Conservation (phyloP, 2,329 filamentous ascomycete genomes). For the Epicoccum nigrum region DNA sequence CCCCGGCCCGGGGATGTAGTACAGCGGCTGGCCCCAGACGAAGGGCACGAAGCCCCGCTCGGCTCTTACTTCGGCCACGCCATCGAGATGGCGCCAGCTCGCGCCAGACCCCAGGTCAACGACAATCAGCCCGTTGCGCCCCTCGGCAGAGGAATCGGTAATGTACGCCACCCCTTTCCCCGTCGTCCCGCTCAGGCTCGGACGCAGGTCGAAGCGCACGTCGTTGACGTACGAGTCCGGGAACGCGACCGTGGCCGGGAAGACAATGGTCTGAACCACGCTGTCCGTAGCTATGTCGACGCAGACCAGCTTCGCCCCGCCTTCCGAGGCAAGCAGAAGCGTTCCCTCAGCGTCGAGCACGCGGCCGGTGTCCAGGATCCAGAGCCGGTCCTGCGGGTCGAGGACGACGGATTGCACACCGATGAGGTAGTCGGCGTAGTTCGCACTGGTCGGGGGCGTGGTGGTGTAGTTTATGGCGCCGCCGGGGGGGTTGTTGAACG, state of each 20-base stretch:
- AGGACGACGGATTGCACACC: conserved; percentile 61
- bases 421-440: conserved; percentile 58
- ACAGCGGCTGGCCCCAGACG: conserved; percentile 57
- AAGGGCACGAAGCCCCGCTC: conserved; percentile 56
- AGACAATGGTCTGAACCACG: conserved; percentile 59
- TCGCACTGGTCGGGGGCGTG: conserved; percentile 52
- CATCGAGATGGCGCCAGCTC: conserved; percentile 58
- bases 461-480: conserved; percentile 60
- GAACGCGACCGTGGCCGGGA: conserved; percentile 55
- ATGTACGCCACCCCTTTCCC: conserved; percentile 60
- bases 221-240: conserved; percentile 61
- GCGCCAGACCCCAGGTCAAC: conserved; percentile 44
- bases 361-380: conserved; percentile 61
- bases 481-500: conserved; percentile 57
- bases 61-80: conserved; percentile 49
- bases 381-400: conserved; percentile 57
- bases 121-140: background rate
- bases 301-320: conserved; percentile 59
- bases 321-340: conserved; percentile 53
- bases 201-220: conserved; percentile 59
- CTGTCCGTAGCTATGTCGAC: conserved; percentile 55
- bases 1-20: conserved; percentile 48
- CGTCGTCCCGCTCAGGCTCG: conserved; percentile 47
- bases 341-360: conserved; percentile 51
- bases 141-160: conserved; percentile 35